Evolutionary conservation across 2,329 filamentous ascomycete species (phyloP), one percentile per base, ranked within the genome.

Genomic region (Alternaria metachromatica): DNA sequence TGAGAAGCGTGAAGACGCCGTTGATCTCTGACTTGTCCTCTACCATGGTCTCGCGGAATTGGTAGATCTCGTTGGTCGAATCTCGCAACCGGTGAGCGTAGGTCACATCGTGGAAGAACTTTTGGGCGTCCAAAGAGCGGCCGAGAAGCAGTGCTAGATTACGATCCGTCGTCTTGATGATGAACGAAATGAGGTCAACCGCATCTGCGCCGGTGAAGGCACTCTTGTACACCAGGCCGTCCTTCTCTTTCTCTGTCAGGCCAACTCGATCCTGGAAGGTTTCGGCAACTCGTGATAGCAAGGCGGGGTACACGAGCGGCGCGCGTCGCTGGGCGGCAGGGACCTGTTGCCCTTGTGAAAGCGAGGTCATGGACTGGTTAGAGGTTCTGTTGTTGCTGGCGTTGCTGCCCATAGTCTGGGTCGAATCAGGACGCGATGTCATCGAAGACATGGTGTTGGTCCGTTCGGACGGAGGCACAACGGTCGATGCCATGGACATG

Each of bases 81-180:
- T 99, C 96, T 80, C 96, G 92, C 73, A 99, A 84, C 51, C 96
- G 89, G 80, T 99, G 96, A 73, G 97, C 95, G 80, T 99, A 99
- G 1, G 95, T 97, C 55, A 98, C 96, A 85, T 99, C 96, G 83
- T 99, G 96, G 79, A 99, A 99, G 83, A 97, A 97, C 79, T 98
- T 98, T 78, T 99, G 96, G 23, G 96, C 96, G 82, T 99, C 96
- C 64, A 99, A 84, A 45, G 96, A 94, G 77, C 96, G 89, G 66
- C 96, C 96, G 15, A 99, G 85, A 10, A 99, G 87, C 53, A 99
- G 84, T 11, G 96, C 96, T 64, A 99, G 84, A 78, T 99, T 99
- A 63, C 96, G 89, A 81, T 99, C 96, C 1, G 93, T 97, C 2
- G 96, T 99, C 76, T 96, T 92, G 80, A 99, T 98, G 70, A 99